Evolutionary conservation across 306 rosid species (phyloP).

Genomic region (Cucumis sativus): Cucumber_9930_V3 NC_026657.2:39236501-39237000

Average conservation of each 20-base stretch:
- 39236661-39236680: constrained; percentile 84
- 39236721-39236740: constrained; percentile 54
- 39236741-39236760: constrained; percentile 3
- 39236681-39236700: constrained; percentile 85
- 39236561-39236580: constrained; percentile 65
- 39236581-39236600: constrained; percentile 88
- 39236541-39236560: constrained; percentile 60
- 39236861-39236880: too few relatives aligned
- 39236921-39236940: too few relatives aligned
- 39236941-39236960: too few relatives aligned
- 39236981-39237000: too few relatives aligned
- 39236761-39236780: constrained; percentile 8
- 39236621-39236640: constrained; percentile 85
- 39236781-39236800: neutral
- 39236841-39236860: neutral
- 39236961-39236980: too few relatives aligned
- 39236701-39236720: constrained; percentile 67
- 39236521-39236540: constrained; percentile 11
- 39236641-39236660: constrained; percentile 79
- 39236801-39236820: neutral
- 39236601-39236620: constrained; percentile 96
- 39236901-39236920: too few relatives aligned
- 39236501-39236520: neutral
- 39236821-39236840: neutral
- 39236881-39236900: too few relatives aligned